Base-by-base conservation (phyloP, 2,329 filamentous ascomycete species). In the Ascochyta viciae-villosae region DNA sequence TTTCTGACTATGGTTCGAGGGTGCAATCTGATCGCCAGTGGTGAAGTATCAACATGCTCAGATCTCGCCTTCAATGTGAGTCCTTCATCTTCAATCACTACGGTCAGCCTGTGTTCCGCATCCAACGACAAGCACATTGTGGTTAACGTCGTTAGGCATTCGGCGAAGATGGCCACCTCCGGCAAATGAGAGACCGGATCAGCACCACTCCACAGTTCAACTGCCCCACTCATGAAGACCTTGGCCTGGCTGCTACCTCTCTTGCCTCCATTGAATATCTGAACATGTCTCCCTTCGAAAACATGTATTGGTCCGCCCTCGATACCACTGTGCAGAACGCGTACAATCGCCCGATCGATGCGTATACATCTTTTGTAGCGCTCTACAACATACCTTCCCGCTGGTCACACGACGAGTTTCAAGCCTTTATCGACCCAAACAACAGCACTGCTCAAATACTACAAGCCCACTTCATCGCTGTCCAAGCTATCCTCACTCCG, bases 391-490 rank as follows among this genome's bases (percentile, higher is more conserved):
- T 66, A 4, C 76, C 80, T 33, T 77, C 77, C 24, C 57, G 68
- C 6, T 74, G 80, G 67, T 71, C 71, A 2, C 73, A 78, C 42
- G 70, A 72, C 2, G 65, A 76, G 16, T 82, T 83, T 55, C 71
- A 75, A 38, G 66, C 70, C 1, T 81, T 82, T 63, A 72, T 81
- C 54, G 70, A 78, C 38, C 71, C 77, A 0, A 64, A 67, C 35
- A 82, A 83, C 48, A 64, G 64, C 40, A 59, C 78, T 4, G 73
- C 78, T 1, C 78, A 77, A 26, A 75, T 82, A 3, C 65, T 83
- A 5, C 72, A 82, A 5, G 72, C 77, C 6, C 79, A 82, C 60
- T 82, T 81, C 61, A 74, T 82, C n/a, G 74, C 77, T 1, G 62
- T 81, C 0, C 78, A 82, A 47, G 69, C 79, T 1, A 67, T 82